Base-by-base conservation (phyloP, 2,329 filamentous ascomycete species). In the Talaromyces sp. region DNA sequence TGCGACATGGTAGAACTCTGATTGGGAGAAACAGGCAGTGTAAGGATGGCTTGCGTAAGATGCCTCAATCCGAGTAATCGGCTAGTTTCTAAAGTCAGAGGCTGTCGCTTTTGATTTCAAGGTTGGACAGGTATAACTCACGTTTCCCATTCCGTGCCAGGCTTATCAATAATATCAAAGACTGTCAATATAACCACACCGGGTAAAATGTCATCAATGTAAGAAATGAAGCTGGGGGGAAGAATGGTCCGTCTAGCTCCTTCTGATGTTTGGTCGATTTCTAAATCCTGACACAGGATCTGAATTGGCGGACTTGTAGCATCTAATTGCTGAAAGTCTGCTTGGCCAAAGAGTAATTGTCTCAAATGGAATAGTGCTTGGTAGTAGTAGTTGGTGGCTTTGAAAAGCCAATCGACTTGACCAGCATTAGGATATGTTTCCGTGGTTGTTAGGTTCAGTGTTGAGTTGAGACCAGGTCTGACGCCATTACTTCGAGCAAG, bases 111-210 rank as follows among this genome's bases (percentile, higher is more conserved):
- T n/a, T 15, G 7, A 33, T 8, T 17, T 17, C 9, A 6, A 33
- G 7, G 13, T 10, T 17, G 19, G 28, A 15, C n/a, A 17, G 28
- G 17, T 9, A 35, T n/a, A 46, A 64, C 70, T 59, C 62, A 75
- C 72, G 64, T 77, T 33, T 80, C 77, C 84, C 84, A 87, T 33
- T 82, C 82, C 0, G 78, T 76, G 1, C 80, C 81, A 1, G 81
- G 82, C 2, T 81, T 79, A 65, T 86, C 83, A n/a, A 87, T 69
- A 40, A 86, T 80, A 61, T 86, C 84, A 57, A 85, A 87, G 0
- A 83, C 78, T 58, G 82, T 85, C 1, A 88, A 72, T 1, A 88
- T 84, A 0, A 81, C 80, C 1, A 83, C 81, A 2, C 84, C 81
- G 3, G 83, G 82, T 8, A 87, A 73, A 7, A 85, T 72, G 46